Evolutionary conservation across 2,329 filamentous ascomycete species (phyloP).

Genomic region (Botrytis porri): DNA sequence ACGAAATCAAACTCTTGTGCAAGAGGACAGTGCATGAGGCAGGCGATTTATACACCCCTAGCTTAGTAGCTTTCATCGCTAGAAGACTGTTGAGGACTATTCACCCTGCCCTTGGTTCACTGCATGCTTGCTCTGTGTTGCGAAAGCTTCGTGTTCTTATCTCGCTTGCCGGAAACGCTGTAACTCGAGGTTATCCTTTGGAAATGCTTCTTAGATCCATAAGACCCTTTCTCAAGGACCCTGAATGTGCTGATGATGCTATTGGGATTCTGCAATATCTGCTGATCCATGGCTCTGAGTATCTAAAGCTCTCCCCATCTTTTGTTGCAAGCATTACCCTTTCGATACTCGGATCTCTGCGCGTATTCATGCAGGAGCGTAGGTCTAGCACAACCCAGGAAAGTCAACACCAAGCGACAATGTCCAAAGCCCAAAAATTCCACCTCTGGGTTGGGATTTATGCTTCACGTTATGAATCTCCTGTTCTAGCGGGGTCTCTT

Average conservation of each 20-base stretch:
- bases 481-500: conserved; percentile 40
- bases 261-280: conserved; percentile 86
- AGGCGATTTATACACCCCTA: conserved; percentile 68
- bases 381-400: conserved; percentile 82
- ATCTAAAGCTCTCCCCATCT: conserved; percentile 63
- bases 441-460: conserved; percentile 74
- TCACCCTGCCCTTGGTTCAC: conserved; percentile 76
- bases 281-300: conserved; percentile 61
- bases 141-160: conserved; percentile 82
- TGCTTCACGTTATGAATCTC: conserved; percentile 59
- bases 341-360: conserved; percentile 74
- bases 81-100: conserved; percentile 78
- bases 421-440: conserved; percentile 72
- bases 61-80: conserved; percentile 69
- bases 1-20: conserved; percentile 76
- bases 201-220: conserved; percentile 87
- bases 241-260: conserved; percentile 86
- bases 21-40: conserved; percentile 65
- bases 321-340: conserved; percentile 81
- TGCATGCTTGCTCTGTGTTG: conserved; percentile 83
- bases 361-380: conserved; percentile 69
- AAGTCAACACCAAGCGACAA: conserved; percentile 73
- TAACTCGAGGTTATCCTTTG: conserved; percentile 75
- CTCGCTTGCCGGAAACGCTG: conserved; percentile 69
- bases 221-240: conserved; percentile 73